Conservation (phyloP, 2,329 filamentous ascomycete genomes). For the Arthrobotrys iridis region DNA sequence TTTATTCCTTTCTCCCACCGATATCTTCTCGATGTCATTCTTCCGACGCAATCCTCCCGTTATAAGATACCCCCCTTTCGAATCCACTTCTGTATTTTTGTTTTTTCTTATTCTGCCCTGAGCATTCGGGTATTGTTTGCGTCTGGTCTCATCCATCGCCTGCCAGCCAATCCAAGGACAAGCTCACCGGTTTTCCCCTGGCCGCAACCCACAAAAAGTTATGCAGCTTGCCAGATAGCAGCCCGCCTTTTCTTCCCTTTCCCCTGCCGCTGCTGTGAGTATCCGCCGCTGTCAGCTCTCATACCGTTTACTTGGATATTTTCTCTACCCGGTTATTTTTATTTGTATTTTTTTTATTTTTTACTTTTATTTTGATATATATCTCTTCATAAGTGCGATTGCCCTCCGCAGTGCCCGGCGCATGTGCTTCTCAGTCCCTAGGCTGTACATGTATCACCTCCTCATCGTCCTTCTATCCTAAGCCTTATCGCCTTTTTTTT, state of each 20-base stretch:
- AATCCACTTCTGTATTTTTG: not conserved
- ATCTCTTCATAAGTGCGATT: not conserved
- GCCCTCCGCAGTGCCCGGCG: constrained; percentile 14
- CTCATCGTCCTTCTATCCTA: not conserved
- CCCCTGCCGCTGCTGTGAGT: constrained; percentile 35
- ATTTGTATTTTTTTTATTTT: not conserved
- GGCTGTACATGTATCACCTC: constrained; percentile 3
- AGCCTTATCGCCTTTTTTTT: not conserved
- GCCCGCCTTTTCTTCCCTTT: constrained; percentile 10
- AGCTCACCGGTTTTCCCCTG: constrained; percentile 17
- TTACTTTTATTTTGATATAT: not conserved
- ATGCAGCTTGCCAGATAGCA: constrained; percentile 38
- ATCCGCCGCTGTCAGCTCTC: constrained; percentile 15
- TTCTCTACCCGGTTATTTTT: not conserved
- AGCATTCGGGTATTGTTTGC: constrained; percentile 2
- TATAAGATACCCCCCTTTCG: not conserved
- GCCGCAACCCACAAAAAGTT: constrained; percentile 4
- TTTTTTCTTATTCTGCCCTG: constrained; percentile 18
- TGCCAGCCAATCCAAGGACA: constrained; percentile 27
- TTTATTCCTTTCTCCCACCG: not conserved
- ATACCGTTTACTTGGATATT: not conserved
- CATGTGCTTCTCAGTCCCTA: constrained; percentile 6
- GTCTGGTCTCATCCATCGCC: constrained; percentile 18
- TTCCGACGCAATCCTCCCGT: not conserved
- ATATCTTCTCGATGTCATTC: not conserved